Evolutionary conservation across 805 yeast species (phyloP), one percentile per base, ranked within the genome.

Genomic region (Pichia nakasei): DNA sequence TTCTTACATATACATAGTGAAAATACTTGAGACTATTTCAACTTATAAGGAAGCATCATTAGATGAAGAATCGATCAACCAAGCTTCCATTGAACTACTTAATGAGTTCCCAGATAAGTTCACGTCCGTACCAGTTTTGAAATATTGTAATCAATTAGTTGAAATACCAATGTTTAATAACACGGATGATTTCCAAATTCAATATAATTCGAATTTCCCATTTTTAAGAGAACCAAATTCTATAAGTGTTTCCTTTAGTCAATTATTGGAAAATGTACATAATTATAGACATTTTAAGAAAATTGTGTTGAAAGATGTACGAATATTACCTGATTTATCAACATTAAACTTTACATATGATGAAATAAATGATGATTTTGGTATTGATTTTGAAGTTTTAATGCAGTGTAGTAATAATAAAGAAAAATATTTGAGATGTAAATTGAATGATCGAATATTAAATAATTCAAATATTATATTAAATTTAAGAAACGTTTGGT

Each of bases 171-270:
- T 49, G 7, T 32, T 24, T 9, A 43, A 39, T 12, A 24, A 37
- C 1, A 26, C 36, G 21, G 3, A 29, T 29, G 32, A 29, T 3
- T 29, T 29, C 15, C 12, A 5, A 3, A 29, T 29, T 15, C 6
- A 35, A 2, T 27, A 45, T 22, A 45, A 49, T 35, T 15, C 37
- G 12, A 49, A 45, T 12, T 49, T 49, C 22, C 52, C 52, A 3
- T 49, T 40, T 39, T 29, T 37, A n/a, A 43, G 52, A 26, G 52
- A 49, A 39, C 52, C 52, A 3, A 41, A 45, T 32, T 45, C 45
- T 24, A 47, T 49, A n/a, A 41, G 44, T 20, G 35, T 47, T 2
- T 34, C 41, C 9, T 19, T 41, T 6, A 41, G 35, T 9, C 27
- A 43, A 12, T 49, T 49, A 24, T 13, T 38, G 1, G 36, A 34